Evolutionary conservation across 805 yeast species (phyloP), one percentile per base, ranked within the genome.

Genomic region (Sugiyamaella lignohabitans): DNA sequence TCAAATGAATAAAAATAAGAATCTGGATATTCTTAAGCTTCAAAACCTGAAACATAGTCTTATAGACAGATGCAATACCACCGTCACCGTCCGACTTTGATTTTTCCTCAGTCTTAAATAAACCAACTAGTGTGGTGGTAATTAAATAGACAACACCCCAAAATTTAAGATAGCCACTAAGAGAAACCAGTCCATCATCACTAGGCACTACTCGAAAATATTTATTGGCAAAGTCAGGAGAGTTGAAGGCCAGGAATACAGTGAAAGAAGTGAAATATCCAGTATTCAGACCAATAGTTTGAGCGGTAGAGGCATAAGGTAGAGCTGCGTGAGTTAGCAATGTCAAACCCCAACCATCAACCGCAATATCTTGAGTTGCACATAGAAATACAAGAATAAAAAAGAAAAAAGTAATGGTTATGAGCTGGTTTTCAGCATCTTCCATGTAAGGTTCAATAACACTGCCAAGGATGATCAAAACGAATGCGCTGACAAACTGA

Each of bases 361-460:
- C 98, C 0, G 98, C 98, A 47, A 93, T 93, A 62, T 93, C 98
- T 65, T 93, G 98, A 0, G 98, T 91, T 0, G 98, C 97, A 68
- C 97, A 89, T 50, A 89, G 72, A 48, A 91, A 77, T 27, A 93
- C 93, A 49, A 93, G 69, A 19, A 79, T 53, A 57, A 89, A 85
- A 65, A 93, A 93, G 47, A 79, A 73, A 42, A 70, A 55, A 0
- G 98, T 87, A 51, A 93, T 76, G 2, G 66, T 60, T 11, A 67
- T 58, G 49, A 87, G 67, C 53, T 80, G 70, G 23, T 63, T 51
- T 20, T 61, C 55, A 0, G 88, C 80, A 19, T 73, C 46, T 2
- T 59, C 74, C 60, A 82, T 69, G 24, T 52, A 51, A 4, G 54
- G 56, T 52, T 77, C 83, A 59, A 79, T 77, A 4, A 65, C 61